Evolutionary conservation across 257 asterid species (phyloP).

Genomic region (Fraxinus americana): DNA sequence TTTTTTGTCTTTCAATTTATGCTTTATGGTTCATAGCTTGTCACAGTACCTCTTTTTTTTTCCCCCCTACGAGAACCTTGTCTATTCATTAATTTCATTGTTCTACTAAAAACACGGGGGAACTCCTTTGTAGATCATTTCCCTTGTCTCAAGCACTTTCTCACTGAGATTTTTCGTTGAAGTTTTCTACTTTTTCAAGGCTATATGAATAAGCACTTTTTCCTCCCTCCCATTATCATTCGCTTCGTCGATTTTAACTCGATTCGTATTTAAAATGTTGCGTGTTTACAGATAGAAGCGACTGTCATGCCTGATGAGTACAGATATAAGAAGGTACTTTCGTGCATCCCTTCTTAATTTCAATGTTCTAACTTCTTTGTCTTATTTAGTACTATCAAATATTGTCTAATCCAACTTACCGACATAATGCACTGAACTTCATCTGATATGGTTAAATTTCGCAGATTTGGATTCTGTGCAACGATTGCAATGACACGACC

Average conservation of each 20-base stretch:
- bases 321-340: conserved; percentile 75
- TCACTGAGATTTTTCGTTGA: neutral
- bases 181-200: neutral
- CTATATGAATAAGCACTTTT: neutral
- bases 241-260: neutral
- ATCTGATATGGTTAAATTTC: neutral
- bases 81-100: neutral
- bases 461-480: conserved; percentile 94
- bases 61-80: neutral
- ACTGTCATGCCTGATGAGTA: conserved; percentile 87
- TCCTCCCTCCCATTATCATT: neutral
- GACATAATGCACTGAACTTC: neutral
- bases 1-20: neutral
- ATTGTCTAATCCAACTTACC: neutral
- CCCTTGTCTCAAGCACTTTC: neutral
- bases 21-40: neutral
- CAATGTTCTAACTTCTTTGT: too few relatives aligned
- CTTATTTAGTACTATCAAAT: too few relatives aligned
- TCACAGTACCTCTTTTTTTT: neutral
- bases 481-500: conserved; percentile 90
- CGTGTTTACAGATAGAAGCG: conserved; percentile 61
- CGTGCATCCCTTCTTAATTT: conserved; percentile 6
- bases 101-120: neutral
- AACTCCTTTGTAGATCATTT: neutral
- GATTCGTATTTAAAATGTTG: neutral